Evolutionary conservation across 116 monocot genomes (phyloP).

Genomic region (Dioscorea cayenensis): DNA sequence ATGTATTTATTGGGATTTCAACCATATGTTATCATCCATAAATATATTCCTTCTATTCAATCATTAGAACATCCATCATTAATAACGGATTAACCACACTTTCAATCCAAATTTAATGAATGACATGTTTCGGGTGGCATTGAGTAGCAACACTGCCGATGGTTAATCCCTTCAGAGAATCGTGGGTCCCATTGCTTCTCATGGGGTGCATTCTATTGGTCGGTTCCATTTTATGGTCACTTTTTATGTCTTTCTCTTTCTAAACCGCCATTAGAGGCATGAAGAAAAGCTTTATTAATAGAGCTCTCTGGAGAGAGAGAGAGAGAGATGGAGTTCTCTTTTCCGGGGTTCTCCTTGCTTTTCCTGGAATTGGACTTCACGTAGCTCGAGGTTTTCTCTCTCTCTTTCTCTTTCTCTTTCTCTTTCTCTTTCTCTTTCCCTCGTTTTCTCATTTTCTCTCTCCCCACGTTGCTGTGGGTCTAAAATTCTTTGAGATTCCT

Average conservation of each 20-base stretch:
- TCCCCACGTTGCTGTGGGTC: neutral
- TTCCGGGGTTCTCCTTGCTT: neutral
- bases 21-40: no score
- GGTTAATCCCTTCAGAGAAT: no score
- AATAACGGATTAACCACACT: no score
- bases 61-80: no score
- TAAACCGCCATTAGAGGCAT: neutral
- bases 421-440: neutral
- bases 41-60: no score
- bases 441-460: neutral
- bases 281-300: neutral
- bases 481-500: slow-evolving; percentile 1
- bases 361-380: neutral
- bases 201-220: no score
- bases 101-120: no score
- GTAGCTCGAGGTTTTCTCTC: neutral
- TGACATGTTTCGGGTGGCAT: no score
- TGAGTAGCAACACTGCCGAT: no score
- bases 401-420: neutral
- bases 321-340: neutral
- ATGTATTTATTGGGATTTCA: no score
- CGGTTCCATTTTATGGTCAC: no score
- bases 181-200: no score
- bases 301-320: neutral
- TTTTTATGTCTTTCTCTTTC: neutral